Conservation (phyloP, 179 eudicot genomes). For the Spergularia azorica region DNA sequence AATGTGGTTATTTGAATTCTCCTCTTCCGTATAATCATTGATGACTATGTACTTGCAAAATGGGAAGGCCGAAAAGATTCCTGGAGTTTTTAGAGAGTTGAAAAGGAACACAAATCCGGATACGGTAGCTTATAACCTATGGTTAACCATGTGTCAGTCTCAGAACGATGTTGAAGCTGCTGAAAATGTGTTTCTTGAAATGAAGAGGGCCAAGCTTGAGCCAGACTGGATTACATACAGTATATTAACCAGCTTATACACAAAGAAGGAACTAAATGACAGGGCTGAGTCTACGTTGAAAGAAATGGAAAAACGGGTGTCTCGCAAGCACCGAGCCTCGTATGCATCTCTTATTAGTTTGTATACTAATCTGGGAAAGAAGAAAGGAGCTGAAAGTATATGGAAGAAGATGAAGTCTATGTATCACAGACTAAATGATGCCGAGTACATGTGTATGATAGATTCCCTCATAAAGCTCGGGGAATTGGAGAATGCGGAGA, state of each 20-base stretch:
- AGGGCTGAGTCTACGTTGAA: slow-evolving; percentile 61
- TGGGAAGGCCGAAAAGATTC: slow-evolving; percentile 65
- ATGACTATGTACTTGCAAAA: slow-evolving; percentile 64
- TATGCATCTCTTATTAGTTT: slow-evolving; percentile 73
- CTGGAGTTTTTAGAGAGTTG: slow-evolving; percentile 49
- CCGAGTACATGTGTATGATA: slow-evolving; percentile 76
- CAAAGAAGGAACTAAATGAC: slow-evolving; percentile 52
- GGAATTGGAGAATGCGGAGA: slow-evolving; percentile 67
- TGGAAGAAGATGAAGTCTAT: slow-evolving; percentile 77
- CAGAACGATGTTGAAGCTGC: slow-evolving; percentile 59
- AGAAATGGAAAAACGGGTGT: slow-evolving; percentile 74
- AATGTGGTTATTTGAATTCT: slow-evolving; percentile 57
- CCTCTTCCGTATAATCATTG: slow-evolving; percentile 91
- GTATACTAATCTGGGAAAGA: slow-evolving; percentile 56
- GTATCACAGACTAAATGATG: slow-evolving; percentile 63
- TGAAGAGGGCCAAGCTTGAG: slow-evolving; percentile 51
- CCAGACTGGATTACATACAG: slow-evolving; percentile 94
- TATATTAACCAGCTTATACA: slow-evolving; percentile 65
- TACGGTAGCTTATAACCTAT: slow-evolving; percentile 73
- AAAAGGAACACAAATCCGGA: slow-evolving; percentile 71
- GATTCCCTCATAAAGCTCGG: slow-evolving; percentile 70
- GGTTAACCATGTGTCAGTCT: slow-evolving; percentile 68
- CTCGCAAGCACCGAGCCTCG: slow-evolving; percentile 58
- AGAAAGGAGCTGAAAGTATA: slow-evolving; percentile 48
- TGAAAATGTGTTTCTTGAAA: slow-evolving; percentile 65